These are phyloP conservation scores for Cryphonectria parasitica DNA, from an alignment of 2,329 filamentous ascomycete genomes.

Conservation along the genomic window DNA sequence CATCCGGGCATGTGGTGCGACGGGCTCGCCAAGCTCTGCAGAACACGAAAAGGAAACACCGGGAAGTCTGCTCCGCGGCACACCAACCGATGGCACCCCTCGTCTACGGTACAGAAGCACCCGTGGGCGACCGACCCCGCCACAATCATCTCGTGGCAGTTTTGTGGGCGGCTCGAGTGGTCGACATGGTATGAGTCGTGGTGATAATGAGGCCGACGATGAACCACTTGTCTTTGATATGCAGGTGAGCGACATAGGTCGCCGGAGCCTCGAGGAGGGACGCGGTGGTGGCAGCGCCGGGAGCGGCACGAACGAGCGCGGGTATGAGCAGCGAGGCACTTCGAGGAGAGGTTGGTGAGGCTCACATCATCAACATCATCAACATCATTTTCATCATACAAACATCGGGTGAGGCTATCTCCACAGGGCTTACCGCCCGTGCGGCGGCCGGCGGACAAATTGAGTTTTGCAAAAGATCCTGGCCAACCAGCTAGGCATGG, in stretches of 20 bases:
- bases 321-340: slow-evolving; percentile 25
- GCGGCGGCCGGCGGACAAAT: too few species aligned
- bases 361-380: not conserved
- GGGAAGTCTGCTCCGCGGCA: slow-evolving; percentile 35
- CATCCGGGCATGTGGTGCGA: slow-evolving; percentile 44
- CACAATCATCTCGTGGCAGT: slow-evolving; percentile 51
- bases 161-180: slow-evolving; percentile 45
- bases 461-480: not conserved
- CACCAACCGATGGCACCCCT: slow-evolving; percentile 49
- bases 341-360: slow-evolving; percentile 28
- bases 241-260: slow-evolving; percentile 29
- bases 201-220: slow-evolving; percentile 44
- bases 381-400: not conserved
- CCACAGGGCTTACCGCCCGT: not conserved
- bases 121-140: slow-evolving; percentile 46
- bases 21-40: slow-evolving; percentile 43
- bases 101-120: slow-evolving; percentile 48
- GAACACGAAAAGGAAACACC: slow-evolving; percentile 51
- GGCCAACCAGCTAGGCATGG: not conserved
- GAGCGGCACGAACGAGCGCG: slow-evolving; percentile 26
- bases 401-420: not conserved
- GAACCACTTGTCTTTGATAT: slow-evolving; percentile 30
- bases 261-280: slow-evolving; percentile 29
- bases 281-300: slow-evolving; percentile 28
- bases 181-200: slow-evolving; percentile 40